Percentiles rank a stretch among this genome's conserved stretches.
phyloP scores from a whole-genome alignment of 768 basidiomycete genomes.

The Tulasnella sp. region DNA sequence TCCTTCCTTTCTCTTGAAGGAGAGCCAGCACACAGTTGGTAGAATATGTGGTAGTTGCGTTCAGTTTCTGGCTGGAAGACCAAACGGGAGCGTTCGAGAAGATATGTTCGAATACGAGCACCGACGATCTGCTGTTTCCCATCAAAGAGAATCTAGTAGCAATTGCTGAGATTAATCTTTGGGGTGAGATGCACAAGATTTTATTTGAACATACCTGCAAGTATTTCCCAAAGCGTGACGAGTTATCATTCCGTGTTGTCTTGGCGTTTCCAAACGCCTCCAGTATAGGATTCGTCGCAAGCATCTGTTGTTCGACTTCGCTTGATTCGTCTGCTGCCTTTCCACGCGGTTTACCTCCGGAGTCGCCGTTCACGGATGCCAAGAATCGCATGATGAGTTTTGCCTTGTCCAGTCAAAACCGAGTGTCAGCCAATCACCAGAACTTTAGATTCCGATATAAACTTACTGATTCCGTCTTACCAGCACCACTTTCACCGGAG shows the following conservation, averaged over 20 bases:
- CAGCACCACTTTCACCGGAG: conserved; percentile 97
- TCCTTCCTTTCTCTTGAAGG: conserved; percentile 93
- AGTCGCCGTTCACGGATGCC: conserved; percentile 87
- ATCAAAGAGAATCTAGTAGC: conserved; percentile 82
- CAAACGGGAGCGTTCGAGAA: conserved; percentile 92
- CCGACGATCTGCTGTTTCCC: conserved; percentile 94
- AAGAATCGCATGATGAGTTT: conserved; percentile 99
- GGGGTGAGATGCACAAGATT: background rate
- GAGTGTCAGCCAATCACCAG: background rate
- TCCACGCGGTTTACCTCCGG: conserved; percentile 44
- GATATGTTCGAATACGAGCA: conserved; percentile 96
- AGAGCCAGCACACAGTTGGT: conserved; percentile 95
- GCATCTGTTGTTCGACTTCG: conserved; percentile 93
- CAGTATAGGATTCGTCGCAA: conserved; percentile 98
- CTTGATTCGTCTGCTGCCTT: conserved; percentile 78
- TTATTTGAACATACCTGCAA: conserved; percentile 61
- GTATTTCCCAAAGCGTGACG: conserved; percentile 98
- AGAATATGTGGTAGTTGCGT: conserved; percentile 99
- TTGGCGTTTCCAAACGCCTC: conserved; percentile 99
- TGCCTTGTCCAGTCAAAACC: conserved; percentile 39
- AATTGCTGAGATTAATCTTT: background rate
- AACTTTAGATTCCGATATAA: background rate
- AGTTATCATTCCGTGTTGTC: conserved; percentile 98
- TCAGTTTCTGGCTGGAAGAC: conserved; percentile 96
- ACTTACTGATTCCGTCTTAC: conserved; percentile 92